Conservation (phyloP, 176 grass and related monocot genomes). For the Hyparrhenia diplandra region DNA sequence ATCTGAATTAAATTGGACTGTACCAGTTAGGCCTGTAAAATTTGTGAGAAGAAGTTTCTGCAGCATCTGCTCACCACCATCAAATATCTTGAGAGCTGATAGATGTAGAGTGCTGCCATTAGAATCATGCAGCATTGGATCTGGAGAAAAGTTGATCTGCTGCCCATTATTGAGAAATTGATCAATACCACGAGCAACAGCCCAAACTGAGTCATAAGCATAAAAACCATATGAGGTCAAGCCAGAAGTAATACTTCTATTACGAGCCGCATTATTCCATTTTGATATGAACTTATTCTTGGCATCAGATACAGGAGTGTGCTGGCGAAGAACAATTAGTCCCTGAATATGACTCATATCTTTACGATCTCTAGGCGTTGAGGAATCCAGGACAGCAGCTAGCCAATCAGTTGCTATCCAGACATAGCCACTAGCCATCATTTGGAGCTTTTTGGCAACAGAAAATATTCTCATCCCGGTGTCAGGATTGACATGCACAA, state of each 20-base stretch:
- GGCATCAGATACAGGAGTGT: conserved; percentile 57
- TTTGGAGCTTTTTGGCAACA: conserved; percentile 50
- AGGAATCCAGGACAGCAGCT: conserved; percentile 76
- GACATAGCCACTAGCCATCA: conserved; percentile 67
- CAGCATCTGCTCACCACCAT: conserved; percentile 64
- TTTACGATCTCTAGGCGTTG: conserved; percentile 7
- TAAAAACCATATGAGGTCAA: conserved; percentile 76
- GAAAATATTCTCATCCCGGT: conserved; percentile 65
- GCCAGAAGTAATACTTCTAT: conserved; percentile 36
- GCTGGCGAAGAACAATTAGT: conserved; percentile 63
- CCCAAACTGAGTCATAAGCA: conserved; percentile 87
- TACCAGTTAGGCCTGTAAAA: conserved; percentile 70
- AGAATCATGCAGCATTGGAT: conserved; percentile 56
- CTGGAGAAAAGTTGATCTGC: conserved; percentile 53
- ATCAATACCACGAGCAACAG: conserved; percentile 63
- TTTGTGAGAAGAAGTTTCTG: conserved; percentile 65
- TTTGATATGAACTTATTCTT: conserved; percentile 57
- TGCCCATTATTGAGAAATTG: conserved; percentile 44
- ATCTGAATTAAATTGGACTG: conserved; percentile 56
- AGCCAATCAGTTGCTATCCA: conserved; percentile 93
- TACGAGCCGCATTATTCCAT: conserved; percentile 48
- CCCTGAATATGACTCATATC: conserved; percentile 60
- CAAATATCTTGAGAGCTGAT: conserved; percentile 57
- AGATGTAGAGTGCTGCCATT: conserved; percentile 56
- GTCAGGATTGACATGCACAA: conserved; percentile 82